These are phyloP conservation scores for Phytophthora citrophthora DNA, from an alignment of 352 stramenopile species.

Conservation along the genomic window DNA sequence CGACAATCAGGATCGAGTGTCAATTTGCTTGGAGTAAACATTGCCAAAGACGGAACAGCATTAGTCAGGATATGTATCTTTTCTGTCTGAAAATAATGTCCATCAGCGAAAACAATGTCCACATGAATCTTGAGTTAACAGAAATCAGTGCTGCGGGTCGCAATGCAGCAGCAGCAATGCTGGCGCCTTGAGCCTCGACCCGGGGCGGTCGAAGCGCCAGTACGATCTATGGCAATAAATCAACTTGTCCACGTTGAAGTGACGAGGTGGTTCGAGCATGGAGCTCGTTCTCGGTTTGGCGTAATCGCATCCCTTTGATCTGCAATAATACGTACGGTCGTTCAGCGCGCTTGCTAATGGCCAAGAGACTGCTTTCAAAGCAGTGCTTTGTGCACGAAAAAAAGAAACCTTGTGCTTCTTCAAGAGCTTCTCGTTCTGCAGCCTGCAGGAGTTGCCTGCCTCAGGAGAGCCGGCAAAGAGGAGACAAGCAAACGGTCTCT, in stretches of 20 bases:
- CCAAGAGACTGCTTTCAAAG: background rate
- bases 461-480: constrained; percentile 11
- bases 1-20: constrained; percentile 1
- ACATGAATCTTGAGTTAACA: background rate
- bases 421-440: background rate
- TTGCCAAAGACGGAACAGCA: background rate
- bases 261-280: no score
- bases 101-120: background rate
- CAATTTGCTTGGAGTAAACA: constrained; percentile 4
- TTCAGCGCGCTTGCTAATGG: constrained; percentile 1
- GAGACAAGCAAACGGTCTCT: constrained; percentile 7
- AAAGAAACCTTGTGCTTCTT: background rate
- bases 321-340: background rate
- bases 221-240: constrained; percentile 26
- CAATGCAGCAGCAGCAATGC: no score
- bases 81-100: background rate
- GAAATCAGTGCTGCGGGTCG: no score
- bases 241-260: constrained; percentile 4
- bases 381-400: background rate
- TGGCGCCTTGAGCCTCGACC: no score
- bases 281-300: background rate
- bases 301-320: constrained; percentile 13
- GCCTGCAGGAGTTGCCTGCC: background rate
- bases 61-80: background rate
- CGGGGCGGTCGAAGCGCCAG: background rate